Base-by-base conservation (phyloP, 345 rosid genomes). In the Populus alba region DNA sequence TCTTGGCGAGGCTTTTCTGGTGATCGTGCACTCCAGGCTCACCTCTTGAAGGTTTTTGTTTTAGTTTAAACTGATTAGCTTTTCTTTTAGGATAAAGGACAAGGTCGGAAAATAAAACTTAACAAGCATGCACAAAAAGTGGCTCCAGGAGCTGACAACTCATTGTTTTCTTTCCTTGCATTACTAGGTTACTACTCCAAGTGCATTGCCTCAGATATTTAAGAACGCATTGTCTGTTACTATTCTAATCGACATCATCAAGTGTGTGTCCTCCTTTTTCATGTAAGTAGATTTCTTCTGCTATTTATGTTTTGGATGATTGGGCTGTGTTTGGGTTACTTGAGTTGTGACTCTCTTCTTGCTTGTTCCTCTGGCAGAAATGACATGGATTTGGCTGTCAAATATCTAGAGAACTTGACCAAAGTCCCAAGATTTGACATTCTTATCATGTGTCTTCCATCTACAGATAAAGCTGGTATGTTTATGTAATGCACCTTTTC, bases 381-480 rank as follows among this genome's bases (percentile, higher is more conserved):
- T 62, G 97, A 92, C 15, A 79, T 80, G 83, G 93, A 88, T 83
- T 77, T 96, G 81, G 94, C 97, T 49, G 86, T 92, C 76, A 86
- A 86, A 74, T 93, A 91, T 83, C 75, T 96, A 20, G 92, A 91
- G 66, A 87, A 87, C 80, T 86, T 96, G 71, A 85, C 91, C 39
- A 89, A 88, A 82, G 97, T 96, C 82, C 96, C 98, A 63, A 95
- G 99, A 89, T 96, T 96, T 73, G 79, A 86, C 88, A 86, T 92
- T 83, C 88, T 93, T 80, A 76, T 90, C 75, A 78, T 89, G 95
- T 92, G 91, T 81, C 95, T 96, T 83, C 91, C 97, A 16, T 83
- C 92, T 25, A 59, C 86, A 1, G 94, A 93, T 72, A 91, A 85
- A 83, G 87, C 89, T 8, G 97, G 99, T 96, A 88, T 62, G 90